Evolutionary conservation across 345 rosid genomes (phyloP).

Genomic region (Camelina laxa): DNA sequence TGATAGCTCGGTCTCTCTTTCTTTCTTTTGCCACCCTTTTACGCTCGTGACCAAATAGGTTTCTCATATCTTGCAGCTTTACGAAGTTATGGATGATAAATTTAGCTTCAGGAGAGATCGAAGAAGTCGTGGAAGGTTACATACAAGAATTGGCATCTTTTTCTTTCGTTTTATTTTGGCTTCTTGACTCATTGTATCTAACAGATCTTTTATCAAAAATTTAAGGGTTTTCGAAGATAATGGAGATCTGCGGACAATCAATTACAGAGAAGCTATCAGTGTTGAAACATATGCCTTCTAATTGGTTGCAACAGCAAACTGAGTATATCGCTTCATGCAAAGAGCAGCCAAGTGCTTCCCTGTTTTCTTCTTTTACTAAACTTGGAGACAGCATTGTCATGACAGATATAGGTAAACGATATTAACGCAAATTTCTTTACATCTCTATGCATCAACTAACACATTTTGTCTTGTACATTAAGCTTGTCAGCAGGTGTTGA

Average conservation of each 20-base stretch:
- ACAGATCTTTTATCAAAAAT: constrained; percentile 35
- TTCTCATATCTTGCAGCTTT: constrained; percentile 62
- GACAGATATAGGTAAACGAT: constrained; percentile 68
- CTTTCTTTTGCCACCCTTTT: constrained; percentile 2
- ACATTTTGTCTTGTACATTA: constrained; percentile 1
- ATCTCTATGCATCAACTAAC: constrained; percentile 24
- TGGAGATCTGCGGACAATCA: constrained; percentile 59
- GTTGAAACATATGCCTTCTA: constrained; percentile 61
- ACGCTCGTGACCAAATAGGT: constrained; percentile 12
- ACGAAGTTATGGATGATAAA: constrained; percentile 77
- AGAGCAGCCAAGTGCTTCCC: constrained; percentile 50
- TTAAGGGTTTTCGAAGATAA: constrained; percentile 60
- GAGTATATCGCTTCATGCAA: constrained; percentile 44
- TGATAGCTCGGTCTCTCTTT: constrained; percentile 16
- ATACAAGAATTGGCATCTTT: constrained; percentile 27
- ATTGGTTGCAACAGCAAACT: constrained; percentile 59
- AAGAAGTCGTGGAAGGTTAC: constrained; percentile 72
- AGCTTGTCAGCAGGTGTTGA: constrained; percentile 84
- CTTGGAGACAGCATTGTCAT: constrained; percentile 56
- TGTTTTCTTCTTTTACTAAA: constrained; percentile 63
- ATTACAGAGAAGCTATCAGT: constrained; percentile 65
- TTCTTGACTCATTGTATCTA: constrained; percentile 29
- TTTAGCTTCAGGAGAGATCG: constrained; percentile 65
- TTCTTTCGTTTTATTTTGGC: constrained; percentile 4
- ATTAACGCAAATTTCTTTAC: constrained; percentile 7